Conservation (phyloP, 768 basidiomycete species). For the Phaeotremella fagi region DNA sequence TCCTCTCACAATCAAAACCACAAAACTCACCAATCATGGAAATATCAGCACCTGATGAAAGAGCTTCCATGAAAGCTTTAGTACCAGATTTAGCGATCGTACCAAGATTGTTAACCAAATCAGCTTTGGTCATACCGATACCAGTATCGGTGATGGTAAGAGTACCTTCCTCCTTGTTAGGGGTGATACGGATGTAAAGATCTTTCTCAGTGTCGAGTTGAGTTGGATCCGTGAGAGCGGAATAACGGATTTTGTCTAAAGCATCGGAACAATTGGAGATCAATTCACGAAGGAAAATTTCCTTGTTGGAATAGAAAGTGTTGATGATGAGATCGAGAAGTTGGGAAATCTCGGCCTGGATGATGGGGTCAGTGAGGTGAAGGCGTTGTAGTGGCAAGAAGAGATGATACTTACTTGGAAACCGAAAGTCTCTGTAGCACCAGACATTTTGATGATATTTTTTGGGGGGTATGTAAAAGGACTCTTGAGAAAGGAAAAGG, state of each 20-base stretch:
- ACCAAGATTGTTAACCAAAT: slow-evolving; percentile 94
- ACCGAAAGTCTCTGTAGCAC: slow-evolving; percentile 45
- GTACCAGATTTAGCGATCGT: slow-evolving; percentile 54
- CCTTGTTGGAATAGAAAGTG: slow-evolving; percentile 99
- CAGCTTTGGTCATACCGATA: slow-evolving; percentile 99
- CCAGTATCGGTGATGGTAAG: slow-evolving; percentile 90
- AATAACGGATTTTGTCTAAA: slow-evolving; percentile 97
- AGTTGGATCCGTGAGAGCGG: slow-evolving; percentile 86
- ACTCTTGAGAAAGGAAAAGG: not conserved
- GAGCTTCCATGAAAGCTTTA: slow-evolving; percentile 99
- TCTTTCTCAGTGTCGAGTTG: slow-evolving; percentile 88
- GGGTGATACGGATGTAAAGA: slow-evolving; percentile 85
- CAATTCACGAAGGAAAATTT: slow-evolving; percentile 97
- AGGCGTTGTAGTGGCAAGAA: not conserved
- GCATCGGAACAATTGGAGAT: slow-evolving; percentile 96
- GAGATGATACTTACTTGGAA: slow-evolving; percentile 18
- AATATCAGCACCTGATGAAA: slow-evolving; percentile 57
- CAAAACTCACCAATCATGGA: slow-evolving; percentile 74
- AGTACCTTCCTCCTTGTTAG: slow-evolving; percentile 92
- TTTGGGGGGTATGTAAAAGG: not conserved
- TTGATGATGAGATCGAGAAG: slow-evolving; percentile 98
- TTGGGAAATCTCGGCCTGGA: slow-evolving; percentile 98
- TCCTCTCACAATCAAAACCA: too few relatives aligned
- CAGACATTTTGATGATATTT: slow-evolving; percentile 40
- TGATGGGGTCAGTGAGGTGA: not conserved